Evolutionary conservation across 2,329 filamentous ascomycete genomes (phyloP), one percentile per base, ranked within the genome.

Genomic region (Stagonosporopsis tanaceti): DNA sequence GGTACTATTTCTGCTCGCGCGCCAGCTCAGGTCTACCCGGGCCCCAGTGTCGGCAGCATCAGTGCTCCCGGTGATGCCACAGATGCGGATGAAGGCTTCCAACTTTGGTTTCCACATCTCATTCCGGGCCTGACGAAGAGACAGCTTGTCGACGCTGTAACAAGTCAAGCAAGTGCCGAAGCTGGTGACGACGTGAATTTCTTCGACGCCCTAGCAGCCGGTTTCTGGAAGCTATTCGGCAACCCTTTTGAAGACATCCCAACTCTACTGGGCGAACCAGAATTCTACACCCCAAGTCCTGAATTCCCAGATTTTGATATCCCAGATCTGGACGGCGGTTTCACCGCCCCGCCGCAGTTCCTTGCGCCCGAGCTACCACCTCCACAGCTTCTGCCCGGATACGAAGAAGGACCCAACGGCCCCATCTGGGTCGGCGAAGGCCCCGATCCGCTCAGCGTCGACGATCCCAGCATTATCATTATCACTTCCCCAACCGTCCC

Each of bases 231-330:
- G 11, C 4, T n/a, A 8, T 42, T 57, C n/a, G 48, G 54, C 24
- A 38, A 50, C 47, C 41, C 37, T 17, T 52, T 57, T 37, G 25
- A 41, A 24, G 39, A 35, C 14, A 40, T 50, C 6, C 42, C 47
- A 15, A 38, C 46, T 8, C 35, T 50, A 6, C 25, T 41, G 28
- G 53, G 41, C n/a, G 53, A 56, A 35, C 47, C 53, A 27, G 46
- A 40, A 2, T 6, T 47, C 5, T 41, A 40, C 35, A 50, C 6
- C 32, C 20, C 20, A n/a, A 6, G 27, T 4, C 51, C 51, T 17
- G 42, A 47, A n/a, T 37, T 57, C 42, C 47, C 54, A 1, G 54
- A 57, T n/a, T 57, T 57, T 20, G 54, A 57, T 1, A 52, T 57
- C 25, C 47, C 54, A 8, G 54, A 57, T 24, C 48, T 57, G 2